Evolutionary conservation across 495 filamentous ascomycete species (phyloP), one percentile per base, ranked within the genome.

Genomic region (Patellaria atrata): DNA sequence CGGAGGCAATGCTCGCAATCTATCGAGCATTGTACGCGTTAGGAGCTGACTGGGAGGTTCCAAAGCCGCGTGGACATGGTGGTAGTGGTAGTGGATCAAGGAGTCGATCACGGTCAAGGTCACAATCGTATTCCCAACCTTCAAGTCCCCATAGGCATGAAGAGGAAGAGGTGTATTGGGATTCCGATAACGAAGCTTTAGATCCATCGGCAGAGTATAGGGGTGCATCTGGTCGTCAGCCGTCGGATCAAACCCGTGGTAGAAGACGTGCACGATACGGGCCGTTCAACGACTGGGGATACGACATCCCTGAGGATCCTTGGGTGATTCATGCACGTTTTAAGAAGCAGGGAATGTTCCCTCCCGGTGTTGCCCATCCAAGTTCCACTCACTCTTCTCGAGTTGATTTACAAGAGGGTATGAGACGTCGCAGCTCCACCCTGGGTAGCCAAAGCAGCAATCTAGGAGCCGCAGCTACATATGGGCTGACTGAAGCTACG

Each of bases 301-400:
- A 84, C 51, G 77, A 71, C 35, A 67, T 94, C 20, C 87, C 89
- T 0, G 80, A 81, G 37, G 91, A 97, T 49, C 84, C 87, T 14
- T 97, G 89, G 89, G 78, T 91, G 29, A 92, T 97, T 45, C 75
- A 81, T 37, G 84, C 83, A 19, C 78, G 91, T 30, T 89, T 92
- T 60, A 56, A 67, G 30, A 89, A 86, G 46, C 70, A 81, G 35
- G 79, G 81, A 57, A 70, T 66, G 67, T 65, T 56, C 38, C 60
- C 67, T 25, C 63, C 61, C 30, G 67, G 69, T 13, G 62, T 68
- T 1, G 55, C 59, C 3, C 57, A 57, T 27, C 58, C 71, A 3
- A 59, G 59, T 35, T 74, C 67, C 34, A 65, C 69, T 1, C 61
- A 65, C 38, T 70, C 65, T 43, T 73, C 68, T 37, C 62, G 64